Conservation (phyloP, 345 rosid species). For the Erysimum cheiranthoides region DNA sequence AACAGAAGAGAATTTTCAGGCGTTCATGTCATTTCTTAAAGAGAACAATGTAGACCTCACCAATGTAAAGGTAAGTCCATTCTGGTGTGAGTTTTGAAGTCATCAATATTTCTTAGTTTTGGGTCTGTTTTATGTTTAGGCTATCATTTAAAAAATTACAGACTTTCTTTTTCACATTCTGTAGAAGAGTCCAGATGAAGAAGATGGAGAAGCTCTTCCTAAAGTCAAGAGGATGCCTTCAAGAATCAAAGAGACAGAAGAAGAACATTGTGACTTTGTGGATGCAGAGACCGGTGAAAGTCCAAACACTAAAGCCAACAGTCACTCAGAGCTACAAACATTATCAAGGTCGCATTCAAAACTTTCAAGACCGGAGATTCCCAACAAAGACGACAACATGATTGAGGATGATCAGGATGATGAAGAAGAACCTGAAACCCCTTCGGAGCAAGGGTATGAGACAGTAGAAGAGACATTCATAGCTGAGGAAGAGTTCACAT, state of each 20-base stretch:
- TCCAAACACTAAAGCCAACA: slow-evolving; percentile 34
- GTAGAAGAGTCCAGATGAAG: slow-evolving; percentile 73
- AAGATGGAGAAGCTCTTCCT: slow-evolving; percentile 51
- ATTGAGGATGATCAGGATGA: slow-evolving; percentile 34
- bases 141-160: slow-evolving; percentile 24
- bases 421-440: slow-evolving; percentile 47
- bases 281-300: slow-evolving; percentile 38
- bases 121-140: slow-evolving; percentile 8
- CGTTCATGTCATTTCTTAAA: slow-evolving; percentile 67
- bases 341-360: slow-evolving; percentile 45
- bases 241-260: slow-evolving; percentile 39
- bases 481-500: slow-evolving; percentile 74
- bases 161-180: slow-evolving; percentile 9
- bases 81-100: slow-evolving; percentile 45
- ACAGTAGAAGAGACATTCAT: slow-evolving; percentile 72
- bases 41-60: slow-evolving; percentile 75
- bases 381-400: slow-evolving; percentile 30
- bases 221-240: slow-evolving; percentile 43
- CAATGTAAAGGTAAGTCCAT: slow-evolving; percentile 49
- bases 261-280: slow-evolving; percentile 43
- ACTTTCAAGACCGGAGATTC: slow-evolving; percentile 53
- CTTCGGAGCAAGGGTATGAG: slow-evolving; percentile 72
- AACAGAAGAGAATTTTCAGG: slow-evolving; percentile 88
- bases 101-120: background rate
- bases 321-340: slow-evolving; percentile 41